Percentiles rank a stretch among this genome's conserved stretches.
Evolutionary conservation across 352 stramenopile species (phyloP).

Genomic region (Phytophthora rubi): DNA sequence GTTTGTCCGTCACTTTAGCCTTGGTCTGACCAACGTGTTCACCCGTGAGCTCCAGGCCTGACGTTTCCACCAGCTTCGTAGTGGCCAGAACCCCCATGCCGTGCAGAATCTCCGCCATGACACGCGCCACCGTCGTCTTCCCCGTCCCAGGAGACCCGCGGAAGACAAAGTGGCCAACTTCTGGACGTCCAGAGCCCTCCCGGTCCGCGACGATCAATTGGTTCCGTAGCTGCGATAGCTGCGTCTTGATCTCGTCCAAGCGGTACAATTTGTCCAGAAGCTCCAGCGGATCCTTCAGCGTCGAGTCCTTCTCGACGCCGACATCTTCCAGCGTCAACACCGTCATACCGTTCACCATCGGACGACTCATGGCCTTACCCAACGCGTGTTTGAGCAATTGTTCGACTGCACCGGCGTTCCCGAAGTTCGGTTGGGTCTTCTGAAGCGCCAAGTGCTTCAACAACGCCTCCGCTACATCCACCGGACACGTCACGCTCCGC

Average conservation of each 20-base stretch:
- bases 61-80: slow-evolving; percentile 92
- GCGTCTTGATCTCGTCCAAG: slow-evolving; percentile 64
- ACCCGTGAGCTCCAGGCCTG: slow-evolving; percentile 87
- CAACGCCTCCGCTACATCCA: slow-evolving; percentile 58
- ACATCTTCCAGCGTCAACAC: slow-evolving; percentile 61
- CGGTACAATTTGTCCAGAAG: slow-evolving; percentile 62
- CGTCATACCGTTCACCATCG: slow-evolving; percentile 50
- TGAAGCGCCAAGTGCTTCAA: slow-evolving; percentile 71
- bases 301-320: slow-evolving; percentile 24
- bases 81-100: slow-evolving; percentile 91
- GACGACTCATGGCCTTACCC: slow-evolving; percentile 57
- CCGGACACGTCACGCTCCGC: slow-evolving; percentile 56
- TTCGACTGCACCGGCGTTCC: slow-evolving; percentile 90
- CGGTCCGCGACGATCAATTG: slow-evolving; percentile 69
- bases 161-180: slow-evolving; percentile 89
- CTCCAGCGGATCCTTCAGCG: slow-evolving; percentile 49
- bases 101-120: slow-evolving; percentile 94
- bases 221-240: slow-evolving; percentile 61
- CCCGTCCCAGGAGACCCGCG: slow-evolving; percentile 88
- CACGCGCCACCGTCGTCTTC: slow-evolving; percentile 91
- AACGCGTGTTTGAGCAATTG: slow-evolving; percentile 82
- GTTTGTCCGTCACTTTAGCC: slow-evolving; percentile 86
- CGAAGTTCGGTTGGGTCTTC: slow-evolving; percentile 86
- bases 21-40: slow-evolving; percentile 91
- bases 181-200: slow-evolving; percentile 61